These are phyloP conservation scores for Penicillium sp. DNA, from an alignment of 2,329 filamentous ascomycete species.

Conservation along the genomic window DNA sequence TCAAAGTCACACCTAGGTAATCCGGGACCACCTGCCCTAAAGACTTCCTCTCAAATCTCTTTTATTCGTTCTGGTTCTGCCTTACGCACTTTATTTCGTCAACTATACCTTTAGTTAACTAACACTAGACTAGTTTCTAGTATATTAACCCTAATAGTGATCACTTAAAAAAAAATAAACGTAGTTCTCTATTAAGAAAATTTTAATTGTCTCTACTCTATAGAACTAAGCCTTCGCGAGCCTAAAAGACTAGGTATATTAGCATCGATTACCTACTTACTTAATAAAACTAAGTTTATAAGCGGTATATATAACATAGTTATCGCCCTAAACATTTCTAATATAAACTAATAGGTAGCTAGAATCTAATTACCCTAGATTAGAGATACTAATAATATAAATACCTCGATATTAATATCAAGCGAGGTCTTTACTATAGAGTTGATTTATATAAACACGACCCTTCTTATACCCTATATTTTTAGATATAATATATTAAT, in stretches of 20 bases:
- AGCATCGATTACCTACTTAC: not conserved
- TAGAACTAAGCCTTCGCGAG: not conserved
- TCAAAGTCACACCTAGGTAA: no score
- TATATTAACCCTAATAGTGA: not conserved
- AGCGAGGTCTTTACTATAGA: no score
- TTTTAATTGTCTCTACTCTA: slow-evolving; percentile 3
- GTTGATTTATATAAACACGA: no score
- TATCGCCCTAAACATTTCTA: slow-evolving; percentile 3
- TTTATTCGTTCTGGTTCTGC: no score
- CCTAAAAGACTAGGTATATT: not conserved
- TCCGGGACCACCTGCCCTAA: no score
- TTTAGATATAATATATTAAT: no score
- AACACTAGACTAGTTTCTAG: not conserved
- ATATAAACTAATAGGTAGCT: slow-evolving; percentile 1
- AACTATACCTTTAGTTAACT: not conserved
- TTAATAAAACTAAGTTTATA: slow-evolving; percentile 1
- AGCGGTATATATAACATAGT: slow-evolving; percentile 4
- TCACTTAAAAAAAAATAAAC: not conserved
- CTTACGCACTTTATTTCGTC: no score
- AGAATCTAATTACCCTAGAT: no score
- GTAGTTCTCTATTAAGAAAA: not conserved
- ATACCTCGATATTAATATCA: no score
- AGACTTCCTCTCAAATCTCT: no score
- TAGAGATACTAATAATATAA: no score
- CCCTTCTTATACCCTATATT: no score